These are phyloP conservation scores for Astrocystis sublimbata DNA, from an alignment of 495 filamentous ascomycete genomes.

Conservation along the genomic window DNA sequence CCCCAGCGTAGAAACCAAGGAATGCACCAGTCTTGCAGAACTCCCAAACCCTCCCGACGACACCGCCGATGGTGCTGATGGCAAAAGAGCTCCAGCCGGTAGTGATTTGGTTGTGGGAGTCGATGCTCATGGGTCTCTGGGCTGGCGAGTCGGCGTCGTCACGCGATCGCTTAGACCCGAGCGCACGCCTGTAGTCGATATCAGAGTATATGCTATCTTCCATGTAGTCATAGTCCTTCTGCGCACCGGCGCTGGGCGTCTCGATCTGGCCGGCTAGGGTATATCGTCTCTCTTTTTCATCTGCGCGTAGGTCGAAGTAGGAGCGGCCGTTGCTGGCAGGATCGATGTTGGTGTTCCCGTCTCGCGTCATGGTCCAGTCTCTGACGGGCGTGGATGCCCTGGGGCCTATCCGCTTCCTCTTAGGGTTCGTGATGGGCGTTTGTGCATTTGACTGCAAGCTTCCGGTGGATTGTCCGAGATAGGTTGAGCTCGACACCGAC, in stretches of 20 bases:
- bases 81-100: slow-evolving; percentile 50
- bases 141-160: slow-evolving; percentile 29
- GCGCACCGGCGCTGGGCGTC: slow-evolving; percentile 52
- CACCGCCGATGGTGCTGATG: slow-evolving; percentile 48
- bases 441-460: slow-evolving; percentile 49
- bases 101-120: slow-evolving; percentile 4
- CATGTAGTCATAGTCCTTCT: slow-evolving; percentile 49
- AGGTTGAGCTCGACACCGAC: slow-evolving; percentile 60
- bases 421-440: slow-evolving; percentile 28
- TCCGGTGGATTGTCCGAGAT: slow-evolving; percentile 55
- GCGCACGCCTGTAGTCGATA: slow-evolving; percentile 51
- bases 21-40: slow-evolving; percentile 77
- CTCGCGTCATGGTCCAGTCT: slow-evolving; percentile 32
- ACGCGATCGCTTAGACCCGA: slow-evolving; percentile 40
- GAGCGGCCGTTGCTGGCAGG: slow-evolving; percentile 7
- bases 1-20: slow-evolving; percentile 81
- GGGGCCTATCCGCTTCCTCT: slow-evolving; percentile 43
- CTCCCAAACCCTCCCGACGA: slow-evolving; percentile 78
- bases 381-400: slow-evolving; percentile 36
- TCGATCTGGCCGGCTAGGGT: slow-evolving; percentile 65
- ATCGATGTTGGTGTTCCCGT: slow-evolving; percentile 27
- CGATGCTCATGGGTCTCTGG: slow-evolving; percentile 9
- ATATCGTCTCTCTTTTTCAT: slow-evolving; percentile 34
- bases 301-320: slow-evolving; percentile 23
- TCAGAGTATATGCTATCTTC: slow-evolving; percentile 58